Conservation (phyloP, 2,329 filamentous ascomycete species). For the Didymellaceae sp. region DNA sequence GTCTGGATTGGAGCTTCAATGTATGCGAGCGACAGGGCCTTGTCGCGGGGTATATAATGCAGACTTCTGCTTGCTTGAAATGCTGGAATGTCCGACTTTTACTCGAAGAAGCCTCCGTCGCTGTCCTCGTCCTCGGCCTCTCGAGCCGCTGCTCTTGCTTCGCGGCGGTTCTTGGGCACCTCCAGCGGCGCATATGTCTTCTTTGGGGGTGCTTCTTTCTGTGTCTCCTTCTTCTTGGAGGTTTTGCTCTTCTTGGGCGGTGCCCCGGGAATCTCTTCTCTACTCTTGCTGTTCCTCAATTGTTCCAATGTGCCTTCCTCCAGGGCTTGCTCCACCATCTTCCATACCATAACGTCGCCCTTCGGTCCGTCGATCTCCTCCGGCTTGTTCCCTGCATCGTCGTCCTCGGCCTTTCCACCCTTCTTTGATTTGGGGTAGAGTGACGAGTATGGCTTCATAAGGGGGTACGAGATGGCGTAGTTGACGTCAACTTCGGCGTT, state of each 20-base stretch:
- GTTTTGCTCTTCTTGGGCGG: constrained; percentile 29
- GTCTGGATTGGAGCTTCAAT: not conserved
- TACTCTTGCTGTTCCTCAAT: constrained; percentile 60
- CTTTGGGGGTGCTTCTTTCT: constrained; percentile 25
- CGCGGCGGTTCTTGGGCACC: constrained; percentile 23
- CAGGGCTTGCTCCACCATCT: constrained; percentile 69
- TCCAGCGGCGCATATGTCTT: constrained; percentile 21
- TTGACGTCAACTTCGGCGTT: constrained; percentile 75
- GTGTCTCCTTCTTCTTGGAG: constrained; percentile 18
- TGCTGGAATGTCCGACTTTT: not conserved
- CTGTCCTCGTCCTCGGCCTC: constrained; percentile 42
- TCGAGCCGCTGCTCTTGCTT: constrained; percentile 27
- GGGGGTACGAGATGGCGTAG: constrained; percentile 76
- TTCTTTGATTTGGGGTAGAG: constrained; percentile 54
- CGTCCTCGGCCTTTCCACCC: constrained; percentile 31
- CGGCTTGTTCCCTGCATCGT: constrained; percentile 36
- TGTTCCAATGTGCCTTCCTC: constrained; percentile 62
- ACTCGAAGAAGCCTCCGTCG: constrained; percentile 50
- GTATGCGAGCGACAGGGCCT: not conserved
- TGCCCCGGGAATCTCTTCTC: constrained; percentile 28
- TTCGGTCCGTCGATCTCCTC: constrained; percentile 49
- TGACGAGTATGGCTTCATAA: constrained; percentile 72
- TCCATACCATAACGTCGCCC: constrained; percentile 70
- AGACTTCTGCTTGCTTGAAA: not conserved
- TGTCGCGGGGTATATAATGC: constrained; percentile 27